A percentile compares a stretch with the other conserved stretches of the same genome.
These are phyloP conservation scores for Aspergillus homomorphus DNA, from an alignment of 495 filamentous ascomycete genomes.

Conservation along the genomic window DNA sequence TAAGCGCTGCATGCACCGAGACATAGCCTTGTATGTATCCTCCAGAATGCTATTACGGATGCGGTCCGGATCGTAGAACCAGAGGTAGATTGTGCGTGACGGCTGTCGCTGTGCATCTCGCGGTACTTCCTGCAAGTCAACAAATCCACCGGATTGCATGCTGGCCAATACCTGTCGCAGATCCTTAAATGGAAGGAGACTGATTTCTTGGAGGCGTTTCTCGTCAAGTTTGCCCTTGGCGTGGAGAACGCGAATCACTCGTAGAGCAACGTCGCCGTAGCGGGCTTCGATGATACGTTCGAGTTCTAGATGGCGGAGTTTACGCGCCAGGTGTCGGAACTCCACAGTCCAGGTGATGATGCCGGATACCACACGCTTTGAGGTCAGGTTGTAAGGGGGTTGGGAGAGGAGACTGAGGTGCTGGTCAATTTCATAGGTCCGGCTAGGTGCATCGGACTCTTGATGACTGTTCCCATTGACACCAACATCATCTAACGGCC, in stretches of 20 bases:
- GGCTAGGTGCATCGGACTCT: constrained; percentile 34
- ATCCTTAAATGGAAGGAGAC: constrained; percentile 74
- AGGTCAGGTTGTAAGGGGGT: constrained; percentile 62
- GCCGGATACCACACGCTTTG: constrained; percentile 47
- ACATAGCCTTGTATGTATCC: constrained; percentile 83
- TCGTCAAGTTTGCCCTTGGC: constrained; percentile 90
- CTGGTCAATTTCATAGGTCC: constrained; percentile 58
- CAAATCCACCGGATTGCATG: constrained; percentile 77
- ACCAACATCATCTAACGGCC: constrained; percentile 35
- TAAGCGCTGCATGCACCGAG: constrained; percentile 73
- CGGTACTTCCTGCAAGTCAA: constrained; percentile 90
- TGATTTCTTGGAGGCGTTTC: constrained; percentile 70
- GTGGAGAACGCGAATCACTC: constrained; percentile 75
- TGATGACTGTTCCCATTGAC: constrained; percentile 32
- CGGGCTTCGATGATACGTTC: constrained; percentile 72
- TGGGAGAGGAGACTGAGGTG: constrained; percentile 76
- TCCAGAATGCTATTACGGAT: constrained; percentile 63
- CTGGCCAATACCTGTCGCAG: constrained; percentile 74
- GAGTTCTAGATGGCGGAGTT: constrained; percentile 69
- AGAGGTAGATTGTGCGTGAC: constrained; percentile 78
- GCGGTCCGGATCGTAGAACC: constrained; percentile 79
- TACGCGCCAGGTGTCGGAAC: constrained; percentile 64
- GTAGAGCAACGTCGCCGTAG: constrained; percentile 71
- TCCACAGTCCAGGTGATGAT: constrained; percentile 75
- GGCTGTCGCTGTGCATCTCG: constrained; percentile 75